phyloP scores from a whole-genome alignment of 2,329 filamentous ascomycete species.

The Pseudocercospora macadamiae region DNA sequence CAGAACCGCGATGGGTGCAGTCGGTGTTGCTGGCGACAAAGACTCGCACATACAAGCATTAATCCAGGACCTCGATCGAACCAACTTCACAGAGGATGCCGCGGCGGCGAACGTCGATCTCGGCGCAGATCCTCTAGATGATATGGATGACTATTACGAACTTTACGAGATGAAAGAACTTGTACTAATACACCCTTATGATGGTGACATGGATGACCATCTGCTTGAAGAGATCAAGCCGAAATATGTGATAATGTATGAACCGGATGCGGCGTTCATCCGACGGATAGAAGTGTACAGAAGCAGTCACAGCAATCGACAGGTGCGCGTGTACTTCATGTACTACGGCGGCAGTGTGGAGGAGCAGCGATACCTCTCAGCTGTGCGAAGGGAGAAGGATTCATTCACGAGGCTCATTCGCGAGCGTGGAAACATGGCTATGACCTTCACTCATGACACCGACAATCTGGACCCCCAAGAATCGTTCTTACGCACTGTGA shows the following conservation, averaged over 20 bases:
- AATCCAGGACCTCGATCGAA: slow-evolving; percentile 81
- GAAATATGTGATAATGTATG: slow-evolving; percentile 97
- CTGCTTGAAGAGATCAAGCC: slow-evolving; percentile 93
- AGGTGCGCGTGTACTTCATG: slow-evolving; percentile 92
- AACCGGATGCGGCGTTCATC: slow-evolving; percentile 93
- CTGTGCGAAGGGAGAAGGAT: slow-evolving; percentile 93
- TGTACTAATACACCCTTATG: slow-evolving; percentile 87
- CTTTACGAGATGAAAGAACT: slow-evolving; percentile 90
- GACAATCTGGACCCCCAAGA: slow-evolving; percentile 81
- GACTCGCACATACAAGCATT: slow-evolving; percentile 79
- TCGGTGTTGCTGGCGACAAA: slow-evolving; percentile 79
- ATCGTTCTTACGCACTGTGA: slow-evolving; percentile 89
- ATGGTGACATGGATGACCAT: slow-evolving; percentile 93
- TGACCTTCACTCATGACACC: slow-evolving; percentile 76
- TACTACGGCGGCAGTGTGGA: slow-evolving; percentile 95
- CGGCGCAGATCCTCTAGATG: slow-evolving; percentile 75
- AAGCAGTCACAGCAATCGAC: slow-evolving; percentile 86
- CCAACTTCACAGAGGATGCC: slow-evolving; percentile 68
- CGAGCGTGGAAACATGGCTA: slow-evolving; percentile 86
- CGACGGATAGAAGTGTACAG: slow-evolving; percentile 93
- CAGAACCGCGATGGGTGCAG: slow-evolving; percentile 72
- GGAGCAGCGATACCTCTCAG: slow-evolving; percentile 88
- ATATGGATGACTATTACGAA: slow-evolving; percentile 91
- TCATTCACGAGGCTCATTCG: slow-evolving; percentile 93
- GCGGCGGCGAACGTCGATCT: slow-evolving; percentile 71